Evolutionary conservation across 73 alveolate genomes (phyloP).

Genomic region (Durusdinium trenchii): DNA sequence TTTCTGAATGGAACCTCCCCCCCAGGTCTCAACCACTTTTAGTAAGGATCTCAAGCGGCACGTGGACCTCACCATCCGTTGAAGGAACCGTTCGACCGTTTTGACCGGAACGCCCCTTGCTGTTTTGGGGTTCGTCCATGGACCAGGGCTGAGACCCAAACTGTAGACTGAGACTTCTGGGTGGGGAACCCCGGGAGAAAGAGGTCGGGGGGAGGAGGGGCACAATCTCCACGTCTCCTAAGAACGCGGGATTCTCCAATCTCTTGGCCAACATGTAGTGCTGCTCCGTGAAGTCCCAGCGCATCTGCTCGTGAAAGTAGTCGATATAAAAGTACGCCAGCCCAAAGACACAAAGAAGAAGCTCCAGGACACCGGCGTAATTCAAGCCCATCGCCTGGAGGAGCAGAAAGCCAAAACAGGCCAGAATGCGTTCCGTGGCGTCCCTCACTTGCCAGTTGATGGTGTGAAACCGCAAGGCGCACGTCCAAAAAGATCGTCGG

Average conservation of each 20-base stretch:
- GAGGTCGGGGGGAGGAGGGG: conserved; percentile 19
- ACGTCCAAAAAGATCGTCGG: conserved; percentile 55
- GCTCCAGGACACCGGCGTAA: neutral
- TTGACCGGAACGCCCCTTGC: too few species aligned
- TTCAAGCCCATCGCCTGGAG: neutral
- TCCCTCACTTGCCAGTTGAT: conserved; percentile 81
- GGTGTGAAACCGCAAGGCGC: conserved; percentile 19
- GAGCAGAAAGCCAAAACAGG: conserved; percentile 29
- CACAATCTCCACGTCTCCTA: conserved; percentile 18
- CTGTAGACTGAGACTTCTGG: too few species aligned
- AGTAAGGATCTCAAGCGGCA: too few species aligned
- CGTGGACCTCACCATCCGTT: too few species aligned
- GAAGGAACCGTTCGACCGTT: too few species aligned
- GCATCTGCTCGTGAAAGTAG: too few species aligned
- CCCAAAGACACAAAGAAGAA: neutral
- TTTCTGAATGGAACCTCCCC: too few species aligned
- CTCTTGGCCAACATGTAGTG: neutral
- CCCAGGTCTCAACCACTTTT: too few species aligned
- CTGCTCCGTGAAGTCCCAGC: neutral
- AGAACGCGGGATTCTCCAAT: conserved; percentile 61
- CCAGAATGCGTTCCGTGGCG: conserved; percentile 35
- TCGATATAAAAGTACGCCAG: conserved; percentile 2
- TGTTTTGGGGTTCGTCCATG: too few species aligned
- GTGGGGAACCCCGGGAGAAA: conserved; percentile 12
- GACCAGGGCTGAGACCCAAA: too few species aligned